Evolutionary conservation across 2,329 filamentous ascomycete species (phyloP).

Genomic region (Exserohilum rostratum): DNA sequence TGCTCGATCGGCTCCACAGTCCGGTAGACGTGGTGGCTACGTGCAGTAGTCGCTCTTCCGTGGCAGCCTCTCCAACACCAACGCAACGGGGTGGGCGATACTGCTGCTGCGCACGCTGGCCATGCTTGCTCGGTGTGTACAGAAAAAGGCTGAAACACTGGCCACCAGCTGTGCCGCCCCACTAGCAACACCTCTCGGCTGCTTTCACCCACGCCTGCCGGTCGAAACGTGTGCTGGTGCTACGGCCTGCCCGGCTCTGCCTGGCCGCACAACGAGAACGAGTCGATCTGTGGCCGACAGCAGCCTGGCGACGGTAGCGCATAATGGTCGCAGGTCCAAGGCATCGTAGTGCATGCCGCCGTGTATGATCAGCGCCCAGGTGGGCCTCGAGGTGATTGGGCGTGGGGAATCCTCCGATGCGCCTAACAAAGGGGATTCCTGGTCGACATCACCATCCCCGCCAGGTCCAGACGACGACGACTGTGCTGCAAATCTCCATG

Average conservation of each 20-base stretch:
- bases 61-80: too few relatives aligned
- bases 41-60: neutral
- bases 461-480: neutral
- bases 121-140: neutral
- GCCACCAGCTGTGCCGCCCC: slow-evolving; percentile 5
- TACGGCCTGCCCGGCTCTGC: neutral
- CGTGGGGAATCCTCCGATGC: slow-evolving; percentile 16
- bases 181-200: slow-evolving; percentile 14
- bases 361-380: slow-evolving; percentile 28
- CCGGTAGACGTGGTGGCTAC: slow-evolving; percentile 8
- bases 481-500: slow-evolving; percentile 1
- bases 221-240: slow-evolving; percentile 4
- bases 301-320: slow-evolving; percentile 3
- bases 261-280: slow-evolving; percentile 3
- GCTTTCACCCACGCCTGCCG: slow-evolving; percentile 15
- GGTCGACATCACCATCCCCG: slow-evolving; percentile 2
- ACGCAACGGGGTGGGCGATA: too few relatives aligned
- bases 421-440: slow-evolving; percentile 6
- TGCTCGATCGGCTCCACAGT: slow-evolving; percentile 13
- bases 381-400: slow-evolving; percentile 14
- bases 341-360: neutral
- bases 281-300: slow-evolving; percentile 10
- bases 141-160: slow-evolving; percentile 26
- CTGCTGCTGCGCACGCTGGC: neutral
- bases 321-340: slow-evolving; percentile 2